These are phyloP conservation scores for Sanguinoderma infundibulare DNA, from an alignment of 1,284 basidiomycete genomes.

Conservation along the genomic window DNA sequence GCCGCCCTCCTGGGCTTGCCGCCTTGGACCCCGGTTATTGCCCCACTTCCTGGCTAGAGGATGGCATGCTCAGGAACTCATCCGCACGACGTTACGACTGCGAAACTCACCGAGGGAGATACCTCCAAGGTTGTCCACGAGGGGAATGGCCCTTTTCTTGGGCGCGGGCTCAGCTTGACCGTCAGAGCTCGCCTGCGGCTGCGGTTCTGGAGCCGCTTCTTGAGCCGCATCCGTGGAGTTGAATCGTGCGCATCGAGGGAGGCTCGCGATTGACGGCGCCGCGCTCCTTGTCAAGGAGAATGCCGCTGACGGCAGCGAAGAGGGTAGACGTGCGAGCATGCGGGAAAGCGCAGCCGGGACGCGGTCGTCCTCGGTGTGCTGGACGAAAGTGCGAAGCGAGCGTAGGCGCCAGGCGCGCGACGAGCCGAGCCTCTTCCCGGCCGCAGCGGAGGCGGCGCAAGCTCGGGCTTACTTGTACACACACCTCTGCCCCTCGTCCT, in stretches of 20 bases:
- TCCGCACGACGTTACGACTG: no score
- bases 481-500: conserved; percentile 2
- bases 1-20: not conserved
- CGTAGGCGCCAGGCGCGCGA: not conserved
- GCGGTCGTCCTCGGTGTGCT: conserved; percentile 1
- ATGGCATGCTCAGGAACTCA: not conserved
- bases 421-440: not conserved
- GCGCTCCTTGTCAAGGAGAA: not conserved
- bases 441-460: not conserved
- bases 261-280: not conserved
- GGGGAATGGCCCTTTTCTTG: conserved; percentile 28
- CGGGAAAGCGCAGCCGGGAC: not conserved
- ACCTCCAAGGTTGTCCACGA: conserved; percentile 38
- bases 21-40: not conserved
- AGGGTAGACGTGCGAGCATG: conserved; percentile 22
- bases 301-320: conserved; percentile 11
- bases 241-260: conserved; percentile 12
- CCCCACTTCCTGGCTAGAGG: not conserved
- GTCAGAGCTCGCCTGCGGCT: conserved; percentile 4
- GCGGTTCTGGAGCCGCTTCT: conserved; percentile 7
- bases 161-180: not conserved
- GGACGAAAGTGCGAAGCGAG: conserved; percentile 3
- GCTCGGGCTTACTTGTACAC: not conserved
- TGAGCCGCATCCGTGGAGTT: conserved; percentile 21
- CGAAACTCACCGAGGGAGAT: conserved; percentile 39